Percentiles rank a stretch among this genome's conserved stretches.
These are phyloP conservation scores for Fraxinus baroniana DNA, from an alignment of 305 asterid species.

Conservation along the genomic window DNA sequence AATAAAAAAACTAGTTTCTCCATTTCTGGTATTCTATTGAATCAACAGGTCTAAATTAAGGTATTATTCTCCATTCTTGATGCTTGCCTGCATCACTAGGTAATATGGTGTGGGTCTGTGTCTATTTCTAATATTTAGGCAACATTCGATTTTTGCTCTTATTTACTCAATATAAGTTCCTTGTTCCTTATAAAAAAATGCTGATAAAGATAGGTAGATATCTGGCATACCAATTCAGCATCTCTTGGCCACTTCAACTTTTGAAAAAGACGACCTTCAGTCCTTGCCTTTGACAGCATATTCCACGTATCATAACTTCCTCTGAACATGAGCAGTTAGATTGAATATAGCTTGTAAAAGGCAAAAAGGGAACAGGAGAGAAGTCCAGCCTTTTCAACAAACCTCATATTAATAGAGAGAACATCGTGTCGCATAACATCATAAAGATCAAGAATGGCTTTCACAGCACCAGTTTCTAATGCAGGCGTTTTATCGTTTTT, in stretches of 20 bases:
- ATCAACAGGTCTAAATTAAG: not conserved
- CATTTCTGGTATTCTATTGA: not conserved
- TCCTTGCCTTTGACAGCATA: constrained; percentile 70
- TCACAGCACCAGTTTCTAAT: constrained; percentile 81
- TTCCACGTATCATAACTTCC: constrained; percentile 74
- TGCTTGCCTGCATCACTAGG: not conserved
- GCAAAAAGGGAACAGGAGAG: not conserved
- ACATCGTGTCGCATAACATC: constrained; percentile 87
- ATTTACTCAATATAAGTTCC: not conserved
- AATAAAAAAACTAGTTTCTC: not conserved
- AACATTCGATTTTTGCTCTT: not conserved
- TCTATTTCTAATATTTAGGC: not conserved
- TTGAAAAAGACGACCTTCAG: constrained; percentile 88
- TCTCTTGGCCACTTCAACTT: constrained; percentile 91
- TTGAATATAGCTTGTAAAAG: constrained; percentile 14
- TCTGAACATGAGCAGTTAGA: constrained; percentile 39
- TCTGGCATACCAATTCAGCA: constrained; percentile 63
- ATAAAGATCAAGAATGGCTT: constrained; percentile 87
- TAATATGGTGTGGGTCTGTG: not conserved
- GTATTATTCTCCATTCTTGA: not conserved
- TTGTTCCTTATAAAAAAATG: not conserved
- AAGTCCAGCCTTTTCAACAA: constrained; percentile 29
- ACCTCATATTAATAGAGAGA: constrained; percentile 76
- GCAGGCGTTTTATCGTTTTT: constrained; percentile 71
- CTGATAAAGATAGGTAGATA: not conserved